Percentiles rank a stretch among this genome's conserved stretches.
Evolutionary conservation across 1,284 basidiomycete genomes (phyloP).

Genomic region (Entoloma clypeatum): DNA sequence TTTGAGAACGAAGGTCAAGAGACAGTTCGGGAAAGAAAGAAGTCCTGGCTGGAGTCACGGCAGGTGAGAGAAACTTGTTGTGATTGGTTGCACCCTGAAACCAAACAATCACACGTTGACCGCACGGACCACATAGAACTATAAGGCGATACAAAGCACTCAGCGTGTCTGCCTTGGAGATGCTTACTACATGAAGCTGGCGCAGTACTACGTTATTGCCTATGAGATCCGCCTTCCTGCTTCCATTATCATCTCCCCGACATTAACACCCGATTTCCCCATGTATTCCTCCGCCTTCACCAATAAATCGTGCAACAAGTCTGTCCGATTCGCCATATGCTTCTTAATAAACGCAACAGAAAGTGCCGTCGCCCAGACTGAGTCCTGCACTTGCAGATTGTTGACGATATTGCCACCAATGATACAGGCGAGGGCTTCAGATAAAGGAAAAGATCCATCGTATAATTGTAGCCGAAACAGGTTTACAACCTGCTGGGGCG

Average conservation of each 20-base stretch:
- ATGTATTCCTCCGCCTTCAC: slow-evolving; percentile 27
- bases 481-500: slow-evolving; percentile 25
- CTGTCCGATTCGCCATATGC: slow-evolving; percentile 20
- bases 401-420: slow-evolving; percentile 20
- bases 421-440: slow-evolving; percentile 25
- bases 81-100: slow-evolving; percentile 17
- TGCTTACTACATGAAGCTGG: neutral
- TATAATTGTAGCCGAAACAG: slow-evolving; percentile 38
- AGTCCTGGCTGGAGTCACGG: slow-evolving; percentile 12
- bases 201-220: neutral
- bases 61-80: slow-evolving; percentile 6
- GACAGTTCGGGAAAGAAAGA: slow-evolving; percentile 19
- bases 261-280: neutral
- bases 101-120: slow-evolving; percentile 21
- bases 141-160: neutral
- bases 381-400: slow-evolving; percentile 15
- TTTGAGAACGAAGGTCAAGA: slow-evolving; percentile 24
- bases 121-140: slow-evolving; percentile 29
- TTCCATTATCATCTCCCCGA: slow-evolving; percentile 9
- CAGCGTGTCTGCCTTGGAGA: neutral
- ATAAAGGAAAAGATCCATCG: slow-evolving; percentile 44
- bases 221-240: slow-evolving; percentile 2
- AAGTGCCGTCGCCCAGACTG: slow-evolving; percentile 29
- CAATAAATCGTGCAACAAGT: slow-evolving; percentile 25
- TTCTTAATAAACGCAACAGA: slow-evolving; percentile 27